phyloP scores from a whole-genome alignment of 139 green algal species.

The Pleodorina starrii region DNA sequence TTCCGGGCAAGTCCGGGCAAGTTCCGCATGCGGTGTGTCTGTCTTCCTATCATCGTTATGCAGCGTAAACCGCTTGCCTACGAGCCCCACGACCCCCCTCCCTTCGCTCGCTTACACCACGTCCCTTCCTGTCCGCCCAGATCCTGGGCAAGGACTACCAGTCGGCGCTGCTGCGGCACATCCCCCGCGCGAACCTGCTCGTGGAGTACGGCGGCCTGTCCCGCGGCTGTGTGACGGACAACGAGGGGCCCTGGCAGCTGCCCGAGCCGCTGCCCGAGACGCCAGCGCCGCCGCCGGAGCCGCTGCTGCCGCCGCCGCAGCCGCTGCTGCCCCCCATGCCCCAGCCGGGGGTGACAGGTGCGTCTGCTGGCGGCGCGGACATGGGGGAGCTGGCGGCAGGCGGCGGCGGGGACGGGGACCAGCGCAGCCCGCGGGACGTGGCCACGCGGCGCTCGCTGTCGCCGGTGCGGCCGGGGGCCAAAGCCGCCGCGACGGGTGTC shows the following conservation, averaged over 20 bases:
- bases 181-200: conserved; percentile 51
- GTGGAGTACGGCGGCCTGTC: conserved; percentile 50
- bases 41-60: too few species aligned
- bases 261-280: neutral
- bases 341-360: too few species aligned
- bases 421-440: conserved; percentile 6
- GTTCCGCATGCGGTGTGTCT: too few species aligned
- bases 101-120: too few species aligned
- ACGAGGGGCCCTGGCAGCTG: conserved; percentile 45
- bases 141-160: conserved; percentile 53
- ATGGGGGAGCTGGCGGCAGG: neutral
- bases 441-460: neutral
- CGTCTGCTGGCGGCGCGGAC: too few species aligned
- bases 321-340: neutral
- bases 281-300: neutral
- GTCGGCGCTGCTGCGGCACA: conserved; percentile 38
- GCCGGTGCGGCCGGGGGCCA: conserved; percentile 6
- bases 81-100: too few species aligned
- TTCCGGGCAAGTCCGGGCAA: too few species aligned
- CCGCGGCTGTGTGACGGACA: neutral
- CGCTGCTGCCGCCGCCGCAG: neutral
- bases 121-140: too few species aligned
- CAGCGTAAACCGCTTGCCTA: too few species aligned
- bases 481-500: too few species aligned
- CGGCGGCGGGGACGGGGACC: neutral